Base-by-base conservation (phyloP, 108 stramenopile species). In the Discostella stelligeroides region DNA sequence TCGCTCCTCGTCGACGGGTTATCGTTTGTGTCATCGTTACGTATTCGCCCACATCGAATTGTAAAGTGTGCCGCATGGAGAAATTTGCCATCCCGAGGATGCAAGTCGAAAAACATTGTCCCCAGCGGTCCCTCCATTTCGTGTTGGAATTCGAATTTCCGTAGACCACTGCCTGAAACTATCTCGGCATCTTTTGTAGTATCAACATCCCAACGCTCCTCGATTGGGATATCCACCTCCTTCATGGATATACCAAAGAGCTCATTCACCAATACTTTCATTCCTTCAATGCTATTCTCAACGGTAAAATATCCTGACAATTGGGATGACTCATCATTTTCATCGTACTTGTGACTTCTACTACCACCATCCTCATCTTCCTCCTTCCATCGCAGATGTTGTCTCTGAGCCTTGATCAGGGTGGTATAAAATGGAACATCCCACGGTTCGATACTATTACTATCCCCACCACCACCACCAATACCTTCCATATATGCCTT, bases 21-120 rank as follows among this genome's bases (percentile, higher is more conserved):
- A 23, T 29, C 40, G 27, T 7, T 42, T 15, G 42, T 45, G 1
- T 61, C 70, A 37, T 57, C 21, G 47, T 76, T 66, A 62, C 75
- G 10, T 20, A 77, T 64, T 63, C 95, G 94, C 29, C 97, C 97
- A 66, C 98, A 98, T 17, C 92, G 92, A 17, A 99, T 92, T 6
- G 97, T 98, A 72, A 97, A 99, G 71, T 99, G 99, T 9, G 99
- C 99, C 4, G 97, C 94, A 73, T 97, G 97, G 34, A 81, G 70
- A 67, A 91, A 98, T 69, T 99, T 99, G 20, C 90, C 91, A 11
- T 85, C 82, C 21, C 97, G 84, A 13, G 90, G 89, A 77, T 90
- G 87, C 60, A 98, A 72, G 72, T 99, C 98, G 43, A 98, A 65
- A 70, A 96, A 99, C 76, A 99, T 82, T 9, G 87, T 91, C 1